A percentile compares a stretch with the other conserved stretches of the same genome.
phyloP scores from a whole-genome alignment of 176 grass and related monocot species.

The Phoenix roebelenii region DNA sequence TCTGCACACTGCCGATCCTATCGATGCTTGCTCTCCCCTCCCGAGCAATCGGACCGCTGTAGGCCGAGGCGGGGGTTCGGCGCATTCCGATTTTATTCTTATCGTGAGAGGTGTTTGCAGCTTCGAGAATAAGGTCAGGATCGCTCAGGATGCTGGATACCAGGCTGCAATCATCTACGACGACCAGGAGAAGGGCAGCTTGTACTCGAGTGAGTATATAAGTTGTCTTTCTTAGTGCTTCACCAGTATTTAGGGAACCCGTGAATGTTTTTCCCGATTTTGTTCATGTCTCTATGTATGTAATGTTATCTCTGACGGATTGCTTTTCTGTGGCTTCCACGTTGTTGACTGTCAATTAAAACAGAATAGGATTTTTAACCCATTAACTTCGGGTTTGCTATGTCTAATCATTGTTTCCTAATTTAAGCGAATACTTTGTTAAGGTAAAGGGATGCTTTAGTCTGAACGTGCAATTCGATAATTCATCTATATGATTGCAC shows the following conservation, averaged over 20 bases:
- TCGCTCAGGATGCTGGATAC: slow-evolving; percentile 54
- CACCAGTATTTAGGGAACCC: not conserved
- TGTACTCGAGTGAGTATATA: slow-evolving; percentile 63
- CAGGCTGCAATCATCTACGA: slow-evolving; percentile 62
- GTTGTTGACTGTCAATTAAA: no score
- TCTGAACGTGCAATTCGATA: no score
- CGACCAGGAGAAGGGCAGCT: slow-evolving; percentile 62
- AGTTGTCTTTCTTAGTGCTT: not conserved
- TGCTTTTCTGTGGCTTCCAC: no score
- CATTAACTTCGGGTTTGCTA: no score
- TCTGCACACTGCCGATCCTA: slow-evolving; percentile 44
- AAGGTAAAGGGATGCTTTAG: no score
- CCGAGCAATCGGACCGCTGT: slow-evolving; percentile 9
- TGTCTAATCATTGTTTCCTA: no score
- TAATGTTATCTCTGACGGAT: no score
- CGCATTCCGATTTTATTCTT: slow-evolving; percentile 22
- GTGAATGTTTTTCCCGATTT: no score
- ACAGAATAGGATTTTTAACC: no score
- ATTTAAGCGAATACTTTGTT: no score
- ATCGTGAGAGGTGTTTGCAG: slow-evolving; percentile 62
- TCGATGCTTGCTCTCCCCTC: slow-evolving; percentile 46
- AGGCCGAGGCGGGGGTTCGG: not conserved
- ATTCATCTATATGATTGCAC: no score
- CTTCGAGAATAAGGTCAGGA: slow-evolving; percentile 65
- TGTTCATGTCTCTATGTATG: no score